phyloP scores from a whole-genome alignment of 306 rosid genomes.

The Urtica urens region DNA sequence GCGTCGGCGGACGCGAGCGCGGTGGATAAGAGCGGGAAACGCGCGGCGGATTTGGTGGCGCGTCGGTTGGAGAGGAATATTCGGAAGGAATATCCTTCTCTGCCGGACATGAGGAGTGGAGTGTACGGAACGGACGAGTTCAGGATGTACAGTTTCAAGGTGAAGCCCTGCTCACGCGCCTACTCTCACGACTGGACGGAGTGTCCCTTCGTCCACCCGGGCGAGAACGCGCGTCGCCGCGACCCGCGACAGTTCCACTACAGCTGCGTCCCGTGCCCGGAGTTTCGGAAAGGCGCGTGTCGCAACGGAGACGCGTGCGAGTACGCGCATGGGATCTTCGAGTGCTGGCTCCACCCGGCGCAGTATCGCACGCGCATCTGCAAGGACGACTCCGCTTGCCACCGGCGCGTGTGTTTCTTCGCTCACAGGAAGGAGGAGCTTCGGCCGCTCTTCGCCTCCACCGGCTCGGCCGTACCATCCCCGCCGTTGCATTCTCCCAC shows the following conservation, averaged over 20 bases:
- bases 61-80: conserved; percentile 7
- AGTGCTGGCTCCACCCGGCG: conserved; percentile 95
- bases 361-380: conserved; percentile 83
- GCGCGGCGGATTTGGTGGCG: conserved; percentile 37
- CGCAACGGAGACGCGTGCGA: conserved; percentile 75
- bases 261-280: conserved; percentile 85
- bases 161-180: conserved; percentile 90
- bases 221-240: conserved; percentile 87
- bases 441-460: conserved; percentile 74
- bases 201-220: conserved; percentile 89
- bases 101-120: conserved; percentile 78
- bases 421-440: conserved; percentile 80
- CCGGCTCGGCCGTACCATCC: conserved; percentile 83
- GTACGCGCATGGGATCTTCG: conserved; percentile 84
- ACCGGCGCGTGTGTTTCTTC: conserved; percentile 74
- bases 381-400: conserved; percentile 69
- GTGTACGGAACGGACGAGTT: conserved; percentile 80
- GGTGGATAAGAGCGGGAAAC: conserved; percentile 50
- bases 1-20: conserved; percentile 46
- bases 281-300: conserved; percentile 69
- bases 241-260: conserved; percentile 68
- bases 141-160: conserved; percentile 76
- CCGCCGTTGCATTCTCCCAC: conserved; percentile 40
- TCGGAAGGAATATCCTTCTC: conserved; percentile 60
- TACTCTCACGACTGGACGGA: conserved; percentile 95